Base-by-base conservation (phyloP, 371 early-diverging fungal species). In the Actinomortierella ambigua region DNA sequence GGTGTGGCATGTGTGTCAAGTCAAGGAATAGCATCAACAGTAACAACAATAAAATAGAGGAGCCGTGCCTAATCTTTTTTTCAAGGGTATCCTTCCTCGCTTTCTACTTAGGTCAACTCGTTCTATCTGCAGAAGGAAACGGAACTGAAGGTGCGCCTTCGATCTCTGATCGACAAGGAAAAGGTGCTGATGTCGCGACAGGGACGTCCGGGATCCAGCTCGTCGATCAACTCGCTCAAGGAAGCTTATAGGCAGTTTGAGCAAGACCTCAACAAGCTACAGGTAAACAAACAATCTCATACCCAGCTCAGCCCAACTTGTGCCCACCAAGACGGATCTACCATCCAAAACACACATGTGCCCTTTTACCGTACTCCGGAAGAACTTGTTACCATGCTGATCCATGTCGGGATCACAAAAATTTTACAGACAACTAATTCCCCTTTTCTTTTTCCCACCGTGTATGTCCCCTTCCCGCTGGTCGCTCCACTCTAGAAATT, bases 171-270 rank as follows among this genome's bases (percentile, higher is more conserved):
- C 44, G 90, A 92, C 57, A 93, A 93, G 71, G 95, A 96, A 75
- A 90, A 88, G 61, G 79, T 90, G 24, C 77, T 95, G 24, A 79
- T 84, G 34, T 77, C 81, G 3, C 81, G 84, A 44, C 76, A 78
- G 23, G 77, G 82, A n/a, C 75, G 84, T 29, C 83, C 85, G 43
- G 82, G 83, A 23, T 84, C 84, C 26, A 81, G 83, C 5, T 83
- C 87, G 6, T 77, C 88, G 20, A 78, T 90, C 55, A 81, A 82
- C 56, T 81, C 86, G 4, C 84, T 98, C 52, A 86, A 86, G 60
- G 95, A 97, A 65, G 97, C 95, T 0, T 96, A 95, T 70, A 68
- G 85, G 47, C 90, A 93, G 65, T 96, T 95, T 76, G 93, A 95
- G 53, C 90, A 90, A 48, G 98, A 97, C 60, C 78, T 97, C 40